Evolutionary conservation across 495 filamentous ascomycete species (phyloP).

Genomic region (Penicillium turbatum): DNA sequence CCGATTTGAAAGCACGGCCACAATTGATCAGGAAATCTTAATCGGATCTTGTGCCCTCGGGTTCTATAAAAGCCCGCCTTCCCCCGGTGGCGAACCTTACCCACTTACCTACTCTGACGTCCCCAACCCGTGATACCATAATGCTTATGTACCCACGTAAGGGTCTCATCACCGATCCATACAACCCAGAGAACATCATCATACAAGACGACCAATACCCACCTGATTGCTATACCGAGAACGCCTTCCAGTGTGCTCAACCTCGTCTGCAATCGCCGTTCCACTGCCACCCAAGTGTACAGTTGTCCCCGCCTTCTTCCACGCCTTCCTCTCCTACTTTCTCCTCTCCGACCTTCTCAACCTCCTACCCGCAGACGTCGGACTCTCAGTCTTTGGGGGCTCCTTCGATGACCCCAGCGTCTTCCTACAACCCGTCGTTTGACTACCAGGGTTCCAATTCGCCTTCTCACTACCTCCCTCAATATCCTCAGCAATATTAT

Average conservation of each 20-base stretch:
- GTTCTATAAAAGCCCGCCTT: slow-evolving; percentile 31
- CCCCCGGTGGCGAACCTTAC: slow-evolving; percentile 34
- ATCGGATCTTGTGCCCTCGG: slow-evolving; percentile 30
- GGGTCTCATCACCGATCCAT: slow-evolving; percentile 45
- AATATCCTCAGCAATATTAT: slow-evolving; percentile 34
- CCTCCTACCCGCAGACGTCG: slow-evolving; percentile 30
- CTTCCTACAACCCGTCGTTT: slow-evolving; percentile 43
- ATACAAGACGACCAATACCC: slow-evolving; percentile 47
- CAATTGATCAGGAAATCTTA: slow-evolving; percentile 20
- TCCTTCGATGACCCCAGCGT: slow-evolving; percentile 46
- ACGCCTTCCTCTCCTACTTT: slow-evolving; percentile 38
- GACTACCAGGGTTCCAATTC: slow-evolving; percentile 35
- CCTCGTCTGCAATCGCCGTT: slow-evolving; percentile 37
- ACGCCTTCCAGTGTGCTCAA: slow-evolving; percentile 27
- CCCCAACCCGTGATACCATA: slow-evolving; percentile 34
- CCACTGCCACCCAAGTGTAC: slow-evolving; percentile 30
- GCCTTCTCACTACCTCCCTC: slow-evolving; percentile 29
- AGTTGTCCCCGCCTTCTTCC: slow-evolving; percentile 43
- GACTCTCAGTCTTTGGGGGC: slow-evolving; percentile 40
- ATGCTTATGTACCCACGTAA: slow-evolving; percentile 51
- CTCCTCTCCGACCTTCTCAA: slow-evolving; percentile 42
- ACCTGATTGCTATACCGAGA: slow-evolving; percentile 32
- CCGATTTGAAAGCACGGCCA: slow-evolving; percentile 12
- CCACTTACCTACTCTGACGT: slow-evolving; percentile 31
- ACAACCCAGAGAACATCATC: slow-evolving; percentile 35